A percentile compares a stretch with the other conserved stretches of the same genome.
These are phyloP conservation scores for Aspergillus asperescens DNA, from an alignment of 495 filamentous ascomycete species.

Conservation along the genomic window DNA sequence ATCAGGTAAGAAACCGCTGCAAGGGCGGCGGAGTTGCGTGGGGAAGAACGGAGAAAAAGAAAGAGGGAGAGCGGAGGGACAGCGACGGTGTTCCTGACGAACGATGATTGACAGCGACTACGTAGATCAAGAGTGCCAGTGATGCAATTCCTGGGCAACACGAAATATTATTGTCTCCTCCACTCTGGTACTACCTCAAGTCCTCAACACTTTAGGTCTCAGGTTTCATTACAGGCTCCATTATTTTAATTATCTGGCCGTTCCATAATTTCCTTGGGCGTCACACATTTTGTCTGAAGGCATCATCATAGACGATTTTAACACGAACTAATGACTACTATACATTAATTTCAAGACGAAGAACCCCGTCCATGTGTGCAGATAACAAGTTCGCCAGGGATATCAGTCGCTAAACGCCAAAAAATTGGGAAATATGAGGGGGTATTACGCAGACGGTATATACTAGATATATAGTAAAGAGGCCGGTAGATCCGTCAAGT, in stretches of 20 bases:
- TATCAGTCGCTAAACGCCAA: conserved; percentile 13
- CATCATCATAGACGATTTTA: not conserved
- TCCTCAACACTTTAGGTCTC: not conserved
- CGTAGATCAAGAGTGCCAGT: conserved; percentile 26
- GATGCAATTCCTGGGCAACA: conserved; percentile 17
- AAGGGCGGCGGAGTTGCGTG: not conserved
- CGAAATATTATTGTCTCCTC: not conserved
- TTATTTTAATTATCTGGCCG: not conserved
- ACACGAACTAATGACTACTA: not conserved
- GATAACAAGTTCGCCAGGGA: not conserved
- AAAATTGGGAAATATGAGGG: conserved; percentile 8
- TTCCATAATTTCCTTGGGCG: too few species aligned
- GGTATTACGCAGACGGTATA: conserved; percentile 10
- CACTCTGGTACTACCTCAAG: not conserved
- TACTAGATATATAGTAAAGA: not conserved
- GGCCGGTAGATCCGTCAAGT: not conserved
- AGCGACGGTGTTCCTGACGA: conserved; percentile 14
- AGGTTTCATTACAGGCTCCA: not conserved
- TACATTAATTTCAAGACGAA: not conserved
- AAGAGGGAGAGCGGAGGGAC: not conserved
- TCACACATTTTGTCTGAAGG: not conserved
- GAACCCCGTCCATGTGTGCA: not conserved
- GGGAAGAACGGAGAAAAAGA: not conserved
- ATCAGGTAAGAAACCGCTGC: not conserved
- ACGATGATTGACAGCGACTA: conserved; percentile 8